These are phyloP conservation scores for Trichomonas gallinae DNA, from an alignment of 208 protist genomes.

Conservation along the genomic window DNA sequence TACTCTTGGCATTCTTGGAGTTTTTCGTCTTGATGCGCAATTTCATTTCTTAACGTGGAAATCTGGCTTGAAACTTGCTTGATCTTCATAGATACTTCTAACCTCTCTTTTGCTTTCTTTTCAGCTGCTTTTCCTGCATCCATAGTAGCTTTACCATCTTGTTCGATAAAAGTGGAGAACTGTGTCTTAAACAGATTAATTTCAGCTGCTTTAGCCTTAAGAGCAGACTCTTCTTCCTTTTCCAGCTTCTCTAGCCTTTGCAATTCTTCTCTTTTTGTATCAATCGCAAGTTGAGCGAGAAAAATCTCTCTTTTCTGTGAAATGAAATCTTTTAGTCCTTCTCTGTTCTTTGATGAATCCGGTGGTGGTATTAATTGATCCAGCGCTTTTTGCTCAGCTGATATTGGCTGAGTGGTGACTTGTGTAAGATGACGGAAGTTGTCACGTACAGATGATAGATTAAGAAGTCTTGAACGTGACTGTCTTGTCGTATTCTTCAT, in stretches of 20 bases:
- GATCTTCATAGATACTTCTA: slow-evolving; percentile 2
- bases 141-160: background rate
- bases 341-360: background rate
- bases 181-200: background rate
- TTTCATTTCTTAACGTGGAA: background rate
- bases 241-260: background rate
- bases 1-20: background rate
- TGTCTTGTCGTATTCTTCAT: background rate
- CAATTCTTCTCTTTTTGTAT: slow-evolving; percentile 10
- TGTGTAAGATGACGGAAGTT: background rate
- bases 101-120: background rate
- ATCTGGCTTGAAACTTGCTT: background rate
- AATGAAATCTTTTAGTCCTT: background rate
- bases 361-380: background rate
- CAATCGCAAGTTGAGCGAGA: background rate
- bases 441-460: background rate
- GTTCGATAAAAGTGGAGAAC: background rate
- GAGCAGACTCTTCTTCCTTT: background rate
- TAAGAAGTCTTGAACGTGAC: background rate
- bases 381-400: background rate
- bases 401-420: background rate
- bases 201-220: background rate
- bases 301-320: background rate
- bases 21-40: background rate
- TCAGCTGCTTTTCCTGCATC: background rate